Evolutionary conservation across 331 rosid genomes (phyloP), one percentile per base, ranked within the genome.

Genomic region (Telfairia occidentalis): DNA sequence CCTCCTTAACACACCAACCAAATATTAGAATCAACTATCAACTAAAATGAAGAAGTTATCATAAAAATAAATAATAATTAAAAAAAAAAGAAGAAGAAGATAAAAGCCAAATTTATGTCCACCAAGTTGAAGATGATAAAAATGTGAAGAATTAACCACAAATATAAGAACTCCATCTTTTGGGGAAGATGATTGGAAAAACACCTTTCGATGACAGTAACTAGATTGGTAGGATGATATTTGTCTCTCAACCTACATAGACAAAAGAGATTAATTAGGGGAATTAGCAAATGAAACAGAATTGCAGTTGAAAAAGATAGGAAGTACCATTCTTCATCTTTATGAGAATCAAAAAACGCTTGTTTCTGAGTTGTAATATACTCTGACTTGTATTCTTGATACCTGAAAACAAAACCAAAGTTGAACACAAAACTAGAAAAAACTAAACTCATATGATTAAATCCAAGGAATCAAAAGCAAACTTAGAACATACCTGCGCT

Each of bases 171-270:
- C 60, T 60, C 48, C 26, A 54, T 64, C 23, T 43, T 74, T 40
- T 28, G 24, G 58, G 46, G 18, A 55, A 76, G 43, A 57, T 24
- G 26, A 29, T 58, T 13, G 28, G 71, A 64, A 49, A 63, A 76
- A 63, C 38, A 88, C 98, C 96, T 95, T 82, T 92, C 97, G 45
- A 92, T 90, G 81, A 92, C 99, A 55, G 89, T 40, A 43, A 90
- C 82, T 79, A 95, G 90, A 84, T 89, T 95, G 71, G 97, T 89
- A 23, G 99, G 99, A 86, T 95, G 99, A 82, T 92, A 95, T 82
- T 92, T 95, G 84, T 95, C 91, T 80, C 82, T 95, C 89, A 95
- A 88, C 99, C 99, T 95, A 80, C 69, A 78, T 24, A 74, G 54
- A 78, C 45, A 73, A 80, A 72, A 48, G 71, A 79, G 74, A 37